These are phyloP conservation scores for Heteromeles arbutifolia DNA, from an alignment of 306 rosid species.

Conservation along the genomic window DNA sequence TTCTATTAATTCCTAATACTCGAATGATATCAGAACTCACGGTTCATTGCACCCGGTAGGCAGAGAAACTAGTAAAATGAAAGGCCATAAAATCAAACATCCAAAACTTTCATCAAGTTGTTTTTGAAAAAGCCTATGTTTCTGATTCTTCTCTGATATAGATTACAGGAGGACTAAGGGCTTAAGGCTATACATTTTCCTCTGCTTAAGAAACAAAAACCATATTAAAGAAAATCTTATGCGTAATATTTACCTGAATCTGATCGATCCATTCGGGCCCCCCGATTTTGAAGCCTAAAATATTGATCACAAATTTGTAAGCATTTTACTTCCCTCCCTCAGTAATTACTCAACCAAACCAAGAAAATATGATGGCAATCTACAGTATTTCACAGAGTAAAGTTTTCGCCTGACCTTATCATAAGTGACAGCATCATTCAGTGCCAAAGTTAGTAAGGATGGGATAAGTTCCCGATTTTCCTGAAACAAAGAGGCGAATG, in stretches of 20 bases:
- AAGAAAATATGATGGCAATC: background rate
- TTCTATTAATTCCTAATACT: background rate
- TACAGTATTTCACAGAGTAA: background rate
- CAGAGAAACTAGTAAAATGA: background rate
- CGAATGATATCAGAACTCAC: background rate
- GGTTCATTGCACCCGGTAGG: background rate
- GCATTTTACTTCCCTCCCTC: slow-evolving; percentile 11
- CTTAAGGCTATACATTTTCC: background rate
- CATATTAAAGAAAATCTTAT: background rate
- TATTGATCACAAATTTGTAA: slow-evolving; percentile 36
- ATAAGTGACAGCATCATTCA: slow-evolving; percentile 79
- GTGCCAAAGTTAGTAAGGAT: slow-evolving; percentile 60
- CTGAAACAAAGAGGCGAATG: slow-evolving; percentile 37
- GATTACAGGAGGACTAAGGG: no score
- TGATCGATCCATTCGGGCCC: slow-evolving; percentile 89
- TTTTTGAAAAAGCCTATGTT: background rate
- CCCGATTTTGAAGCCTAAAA: slow-evolving; percentile 94
- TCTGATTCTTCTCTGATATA: background rate
- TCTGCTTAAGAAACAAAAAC: background rate
- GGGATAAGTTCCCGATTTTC: slow-evolving; percentile 65
- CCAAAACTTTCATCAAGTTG: background rate
- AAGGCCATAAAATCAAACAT: background rate
- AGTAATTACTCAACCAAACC: background rate
- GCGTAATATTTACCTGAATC: slow-evolving; percentile 66
- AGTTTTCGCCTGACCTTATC: slow-evolving; percentile 64